Percentiles rank a stretch among this genome's conserved stretches.
Evolutionary conservation across 306 rosid genomes (phyloP).

Genomic region (Vigna radiata): DNA sequence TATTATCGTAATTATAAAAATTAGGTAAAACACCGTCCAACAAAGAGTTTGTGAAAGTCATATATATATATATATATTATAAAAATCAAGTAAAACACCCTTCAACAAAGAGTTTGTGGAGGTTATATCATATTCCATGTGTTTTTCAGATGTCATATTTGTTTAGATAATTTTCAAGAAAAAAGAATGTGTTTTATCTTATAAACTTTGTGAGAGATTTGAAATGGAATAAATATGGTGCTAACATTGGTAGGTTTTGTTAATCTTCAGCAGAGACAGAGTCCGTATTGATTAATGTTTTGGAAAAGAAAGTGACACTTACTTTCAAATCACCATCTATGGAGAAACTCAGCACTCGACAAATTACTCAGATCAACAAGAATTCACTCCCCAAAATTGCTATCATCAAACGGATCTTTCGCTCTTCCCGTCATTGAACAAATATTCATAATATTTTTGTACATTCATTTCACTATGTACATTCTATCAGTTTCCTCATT

Average conservation of each 20-base stretch:
- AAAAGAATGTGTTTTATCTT: too few relatives aligned
- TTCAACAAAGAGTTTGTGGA: too few relatives aligned
- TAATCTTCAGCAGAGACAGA: constrained; percentile 63
- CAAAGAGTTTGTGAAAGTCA: too few relatives aligned
- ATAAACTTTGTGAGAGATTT: neutral
- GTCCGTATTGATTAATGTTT: constrained; percentile 66
- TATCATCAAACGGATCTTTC: constrained; percentile 57
- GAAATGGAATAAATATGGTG: too few relatives aligned
- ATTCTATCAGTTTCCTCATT: constrained; percentile 4
- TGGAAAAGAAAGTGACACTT: constrained; percentile 77
- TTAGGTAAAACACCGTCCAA: too few relatives aligned
- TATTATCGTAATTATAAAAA: too few relatives aligned
- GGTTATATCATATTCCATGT: too few relatives aligned
- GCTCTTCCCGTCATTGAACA: constrained; percentile 48
- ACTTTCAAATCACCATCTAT: constrained; percentile 56
- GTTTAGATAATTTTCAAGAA: too few relatives aligned
- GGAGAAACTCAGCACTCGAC: constrained; percentile 43
- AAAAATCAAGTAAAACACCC: too few relatives aligned
- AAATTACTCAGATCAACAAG: constrained; percentile 49
- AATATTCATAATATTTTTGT: constrained; percentile 32
- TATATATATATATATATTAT: too few relatives aligned
- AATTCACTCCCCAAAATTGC: constrained; percentile 56
- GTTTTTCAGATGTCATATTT: too few relatives aligned
- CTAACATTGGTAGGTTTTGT: neutral
- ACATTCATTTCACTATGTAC: constrained; percentile 39